phyloP scores from a whole-genome alignment of 1,139 yeast genomes.

The Geotrichum aggregatum region DNA sequence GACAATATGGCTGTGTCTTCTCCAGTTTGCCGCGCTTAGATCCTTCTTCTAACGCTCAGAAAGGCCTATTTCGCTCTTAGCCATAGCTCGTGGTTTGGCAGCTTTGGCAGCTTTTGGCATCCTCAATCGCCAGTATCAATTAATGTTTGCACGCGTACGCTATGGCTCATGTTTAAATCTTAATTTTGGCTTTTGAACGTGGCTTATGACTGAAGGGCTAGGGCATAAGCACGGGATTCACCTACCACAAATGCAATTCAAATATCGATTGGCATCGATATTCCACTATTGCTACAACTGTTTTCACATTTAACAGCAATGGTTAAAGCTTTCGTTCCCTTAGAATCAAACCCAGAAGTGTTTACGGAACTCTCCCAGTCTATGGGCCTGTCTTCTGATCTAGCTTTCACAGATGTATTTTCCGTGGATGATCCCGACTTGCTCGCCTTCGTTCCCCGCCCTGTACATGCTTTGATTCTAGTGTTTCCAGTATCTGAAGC shows the following conservation, averaged over 20 bases:
- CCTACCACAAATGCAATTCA: neutral
- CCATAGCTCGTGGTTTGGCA: no score
- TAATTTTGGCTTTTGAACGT: neutral
- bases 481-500: conserved; percentile 71
- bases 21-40: no score
- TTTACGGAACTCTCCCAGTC: conserved; percentile 66
- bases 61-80: no score
- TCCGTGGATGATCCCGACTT: conserved; percentile 78
- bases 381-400: conserved; percentile 60
- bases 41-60: no score
- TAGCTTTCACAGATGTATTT: conserved; percentile 74
- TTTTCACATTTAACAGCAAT: neutral
- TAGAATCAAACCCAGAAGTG: conserved; percentile 86
- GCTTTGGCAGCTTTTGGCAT: no score
- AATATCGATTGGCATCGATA: neutral
- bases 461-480: conserved; percentile 67
- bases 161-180: no score
- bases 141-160: no score
- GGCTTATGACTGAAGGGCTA: no score
- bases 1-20: no score
- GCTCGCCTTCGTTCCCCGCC: conserved; percentile 74
- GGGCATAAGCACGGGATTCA: no score
- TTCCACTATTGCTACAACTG: neutral
- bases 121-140: no score
- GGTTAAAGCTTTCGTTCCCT: conserved; percentile 54